Evolutionary conservation across 106 monocot genomes (phyloP), one percentile per base, ranked within the genome.

Genomic region (Xerophyta viscosa): DNA sequence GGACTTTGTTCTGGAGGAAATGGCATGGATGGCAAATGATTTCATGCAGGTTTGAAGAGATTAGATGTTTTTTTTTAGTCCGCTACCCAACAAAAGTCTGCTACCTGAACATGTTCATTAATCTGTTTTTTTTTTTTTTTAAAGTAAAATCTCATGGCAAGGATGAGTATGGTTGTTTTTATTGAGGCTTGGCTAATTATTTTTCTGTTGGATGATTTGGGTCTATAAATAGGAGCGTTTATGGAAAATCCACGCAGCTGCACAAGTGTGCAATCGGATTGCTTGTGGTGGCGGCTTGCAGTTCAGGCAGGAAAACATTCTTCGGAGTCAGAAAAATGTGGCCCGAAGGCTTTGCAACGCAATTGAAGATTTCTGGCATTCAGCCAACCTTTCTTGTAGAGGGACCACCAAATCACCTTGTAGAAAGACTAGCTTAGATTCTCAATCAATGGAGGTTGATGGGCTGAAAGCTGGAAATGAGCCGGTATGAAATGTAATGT

Each of bases 1-100:
- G 98, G 86, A 99, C 54, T 99, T 82, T 90, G 90, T 99, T 24
- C 74, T 99, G 7, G 98, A 99, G 64, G 98, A 99, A 67, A 99
- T 99, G 98, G 61, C 77, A 56, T 99, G 98, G 98, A 64, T 91
- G 73, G 90, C 98, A 64, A 99, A 90, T 83, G 98, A 99, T 61
- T 99, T 99, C 54, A 80, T 71, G 77, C 98, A 99, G 90, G 98
- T 99, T 4, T 57, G n/a, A n/a, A n/a, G n/a, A n/a, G n/a, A n/a
- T n/a, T n/a, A n/a, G n/a, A n/a, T n/a, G n/a, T n/a, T n/a, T n/a
- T 8, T 44, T 37, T 37, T 10, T 15, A 10, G 10, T 15, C 39
- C 6, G 10, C 1, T 7, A 12, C 6, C 6, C 15, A 12, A 39
- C 15, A 7, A 39, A 39, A 39, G 39, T n/a, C n/a, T n/a, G n/a